Conservation (phyloP, 768 basidiomycete species). For the Pleurotus tuoliensis region DNA sequence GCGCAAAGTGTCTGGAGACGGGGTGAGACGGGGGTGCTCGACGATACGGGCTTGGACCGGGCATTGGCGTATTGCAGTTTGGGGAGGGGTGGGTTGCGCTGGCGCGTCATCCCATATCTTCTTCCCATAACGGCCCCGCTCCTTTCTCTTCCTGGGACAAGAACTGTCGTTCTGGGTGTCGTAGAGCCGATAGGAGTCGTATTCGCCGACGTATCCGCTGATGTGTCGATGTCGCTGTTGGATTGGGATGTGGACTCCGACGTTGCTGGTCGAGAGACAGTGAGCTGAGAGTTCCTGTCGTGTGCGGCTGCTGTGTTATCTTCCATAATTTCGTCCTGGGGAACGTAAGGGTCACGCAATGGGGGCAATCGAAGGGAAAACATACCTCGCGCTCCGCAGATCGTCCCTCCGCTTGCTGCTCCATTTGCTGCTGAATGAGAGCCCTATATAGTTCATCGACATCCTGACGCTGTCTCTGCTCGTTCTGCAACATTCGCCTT, state of each 20-base stretch:
- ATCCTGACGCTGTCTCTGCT: constrained; percentile 53
- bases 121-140: constrained; percentile 74
- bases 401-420: constrained; percentile 1
- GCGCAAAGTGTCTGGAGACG: constrained; percentile 46
- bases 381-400: constrained; percentile 10
- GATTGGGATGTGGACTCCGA: constrained; percentile 21
- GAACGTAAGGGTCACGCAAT: neutral
- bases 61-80: constrained; percentile 24
- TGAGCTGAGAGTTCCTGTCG: constrained; percentile 16
- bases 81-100: constrained; percentile 8
- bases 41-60: constrained; percentile 21
- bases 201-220: constrained; percentile 57
- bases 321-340: constrained; percentile 25
- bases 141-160: constrained; percentile 59
- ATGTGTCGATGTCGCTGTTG: constrained; percentile 56
- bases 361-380: neutral
- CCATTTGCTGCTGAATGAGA: constrained; percentile 44
- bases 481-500: constrained; percentile 50
- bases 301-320: constrained; percentile 10
- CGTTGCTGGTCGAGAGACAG: constrained; percentile 15
- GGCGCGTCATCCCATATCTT: constrained; percentile 47
- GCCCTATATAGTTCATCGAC: constrained; percentile 55
- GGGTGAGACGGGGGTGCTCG: constrained; percentile 25
- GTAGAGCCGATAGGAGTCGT: constrained; percentile 55
- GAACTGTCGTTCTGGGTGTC: constrained; percentile 58